phyloP scores from a whole-genome alignment of 208 protist species.

The Porcisia hertigi region DNA sequence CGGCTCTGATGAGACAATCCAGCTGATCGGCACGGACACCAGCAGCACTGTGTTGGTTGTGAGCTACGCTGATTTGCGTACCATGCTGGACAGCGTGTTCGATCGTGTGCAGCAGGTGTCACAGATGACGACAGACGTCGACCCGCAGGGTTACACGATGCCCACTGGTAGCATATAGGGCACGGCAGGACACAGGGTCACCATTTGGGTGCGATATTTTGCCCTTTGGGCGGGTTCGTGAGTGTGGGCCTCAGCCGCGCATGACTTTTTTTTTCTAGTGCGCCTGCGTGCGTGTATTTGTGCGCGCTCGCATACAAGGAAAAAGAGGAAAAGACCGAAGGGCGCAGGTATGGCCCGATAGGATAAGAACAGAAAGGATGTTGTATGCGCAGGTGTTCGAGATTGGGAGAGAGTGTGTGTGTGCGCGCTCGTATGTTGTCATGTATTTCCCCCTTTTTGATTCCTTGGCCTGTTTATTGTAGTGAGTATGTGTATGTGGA shows the following conservation, averaged over 20 bases:
- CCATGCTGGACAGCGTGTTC: conserved; percentile 84
- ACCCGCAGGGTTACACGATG: conserved; percentile 32
- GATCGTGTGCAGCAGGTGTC: conserved; percentile 76
- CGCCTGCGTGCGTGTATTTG: background rate
- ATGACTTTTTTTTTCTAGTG: background rate
- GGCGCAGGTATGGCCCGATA: no score
- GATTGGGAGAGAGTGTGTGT: background rate
- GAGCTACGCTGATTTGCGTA: conserved; percentile 93
- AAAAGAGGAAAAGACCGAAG: background rate
- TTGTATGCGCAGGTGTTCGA: background rate
- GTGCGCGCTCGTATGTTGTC: background rate
- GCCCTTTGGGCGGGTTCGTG: background rate
- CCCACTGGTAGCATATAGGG: conserved; percentile 26
- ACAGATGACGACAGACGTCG: conserved; percentile 38
- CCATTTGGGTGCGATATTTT: background rate
- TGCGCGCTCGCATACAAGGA: background rate
- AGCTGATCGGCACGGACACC: conserved; percentile 92
- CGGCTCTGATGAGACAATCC: conserved; percentile 92
- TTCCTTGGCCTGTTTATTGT: background rate
- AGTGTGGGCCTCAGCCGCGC: background rate
- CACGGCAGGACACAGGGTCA: background rate
- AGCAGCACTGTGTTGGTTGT: conserved; percentile 91
- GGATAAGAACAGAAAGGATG: background rate
- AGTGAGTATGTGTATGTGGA: background rate
- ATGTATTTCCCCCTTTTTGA: background rate